Evolutionary conservation across 371 early-diverging fungal genomes (phyloP), one percentile per base, ranked within the genome.

Genomic region (Mortierella sp.): DNA sequence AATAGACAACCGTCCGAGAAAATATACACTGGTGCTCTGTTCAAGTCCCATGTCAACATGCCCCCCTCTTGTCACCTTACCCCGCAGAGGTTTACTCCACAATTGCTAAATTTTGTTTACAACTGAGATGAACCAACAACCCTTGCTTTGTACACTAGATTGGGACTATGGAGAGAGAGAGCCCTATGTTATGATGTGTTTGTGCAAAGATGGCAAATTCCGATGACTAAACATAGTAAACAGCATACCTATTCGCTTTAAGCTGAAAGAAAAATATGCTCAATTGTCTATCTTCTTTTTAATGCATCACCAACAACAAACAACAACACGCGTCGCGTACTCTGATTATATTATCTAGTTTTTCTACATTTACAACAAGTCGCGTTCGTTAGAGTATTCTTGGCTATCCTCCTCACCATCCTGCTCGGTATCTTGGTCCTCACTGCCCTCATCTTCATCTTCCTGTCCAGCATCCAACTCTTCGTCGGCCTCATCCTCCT

Each of bases 381-480:
- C 66, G 47, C 58, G 66, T 17, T 76, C 56, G 1, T 13, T 61
- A 10, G 57, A 31, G 0, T 32, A 55, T 28, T 45, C 65, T 13
- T 60, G 51, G 10, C n/a, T n/a, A 4, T 60, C 49, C 32, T 64
- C 54, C 10, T 58, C 67, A 10, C 10, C 42, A 2, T 40, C 68
- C 10, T 64, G 37, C 19, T 51, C 64, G 17, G 43, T 64, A 19
- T 43, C 64, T 10, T 12, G 29, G 2, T 67, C 66, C 3, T 62
- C 63, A 8, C 45, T 62, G 0, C 62, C 66, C 2, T 32, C 70
- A 9, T 61, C 66, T 9, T 43, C 60, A 9, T 61, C 67, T n/a
- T n/a, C n/a, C n/a, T n/a, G n/a, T n/a, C n/a, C n/a, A n/a, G n/a
- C n/a, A n/a, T n/a, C n/a, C n/a, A n/a, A n/a, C n/a, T n/a, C n/a